These are phyloP conservation scores for Nitzschia inconspicua DNA, from an alignment of 108 stramenopile genomes.

Conservation along the genomic window DNA sequence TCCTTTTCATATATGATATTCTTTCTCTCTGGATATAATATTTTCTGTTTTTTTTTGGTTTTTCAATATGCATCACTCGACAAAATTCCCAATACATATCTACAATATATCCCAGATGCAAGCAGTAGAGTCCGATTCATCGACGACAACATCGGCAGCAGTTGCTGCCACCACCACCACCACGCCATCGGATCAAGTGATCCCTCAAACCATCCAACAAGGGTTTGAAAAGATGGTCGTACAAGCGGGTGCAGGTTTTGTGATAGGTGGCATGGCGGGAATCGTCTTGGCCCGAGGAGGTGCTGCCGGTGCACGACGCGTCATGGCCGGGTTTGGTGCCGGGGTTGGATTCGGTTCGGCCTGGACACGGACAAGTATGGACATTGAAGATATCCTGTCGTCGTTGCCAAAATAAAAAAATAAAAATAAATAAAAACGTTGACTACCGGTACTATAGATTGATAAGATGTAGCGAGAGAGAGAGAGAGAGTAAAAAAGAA, in stretches of 20 bases:
- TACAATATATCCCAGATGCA: no score
- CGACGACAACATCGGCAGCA: no score
- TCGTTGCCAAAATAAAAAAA: neutral
- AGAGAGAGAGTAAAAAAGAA: neutral
- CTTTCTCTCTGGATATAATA: no score
- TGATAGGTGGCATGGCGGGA: slow-evolving; percentile 47
- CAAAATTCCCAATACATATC: no score
- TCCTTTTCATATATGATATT: no score
- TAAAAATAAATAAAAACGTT: neutral
- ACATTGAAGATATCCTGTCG: slow-evolving; percentile 49
- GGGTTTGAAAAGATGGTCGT: slow-evolving; percentile 42
- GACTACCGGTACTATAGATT: neutral
- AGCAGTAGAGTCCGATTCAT: no score
- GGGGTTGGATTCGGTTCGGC: slow-evolving; percentile 62
- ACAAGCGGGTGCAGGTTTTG: slow-evolving; percentile 37
- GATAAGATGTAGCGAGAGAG: neutral
- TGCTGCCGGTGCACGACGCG: slow-evolving; percentile 42
- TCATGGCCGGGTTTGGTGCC: slow-evolving; percentile 52
- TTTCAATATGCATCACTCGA: no score
- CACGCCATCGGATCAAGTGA: slow-evolving; percentile 29
- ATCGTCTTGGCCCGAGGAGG: slow-evolving; percentile 55
- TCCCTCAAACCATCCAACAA: slow-evolving; percentile 39
- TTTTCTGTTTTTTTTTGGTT: no score
- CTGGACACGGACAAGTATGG: slow-evolving; percentile 56
- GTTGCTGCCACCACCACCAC: no score